Evolutionary conservation across 2,329 filamentous ascomycete genomes (phyloP).

Genomic region (Trichothecium sympodiale): DNA sequence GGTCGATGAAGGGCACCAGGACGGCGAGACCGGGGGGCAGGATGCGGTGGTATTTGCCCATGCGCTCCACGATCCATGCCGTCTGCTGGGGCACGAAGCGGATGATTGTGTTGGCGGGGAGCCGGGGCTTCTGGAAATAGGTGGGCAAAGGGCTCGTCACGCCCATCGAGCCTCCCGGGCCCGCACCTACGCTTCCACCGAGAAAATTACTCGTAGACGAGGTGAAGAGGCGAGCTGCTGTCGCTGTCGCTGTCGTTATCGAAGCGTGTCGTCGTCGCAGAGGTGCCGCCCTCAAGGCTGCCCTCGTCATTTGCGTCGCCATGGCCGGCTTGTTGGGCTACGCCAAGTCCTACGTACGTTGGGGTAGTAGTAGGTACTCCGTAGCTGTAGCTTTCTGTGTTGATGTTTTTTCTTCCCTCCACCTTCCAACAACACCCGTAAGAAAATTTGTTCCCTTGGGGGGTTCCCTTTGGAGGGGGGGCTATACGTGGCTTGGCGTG

Average conservation of each 20-base stretch:
- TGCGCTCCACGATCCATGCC: conserved; percentile 98
- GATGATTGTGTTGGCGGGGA: conserved; percentile 89
- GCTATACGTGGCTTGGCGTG: no score
- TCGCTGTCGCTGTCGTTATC: background rate
- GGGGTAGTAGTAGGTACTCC: no score
- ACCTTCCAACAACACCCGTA: no score
- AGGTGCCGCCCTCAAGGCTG: conserved; percentile 3
- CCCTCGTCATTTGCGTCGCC: conserved; percentile 5
- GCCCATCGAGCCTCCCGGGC: conserved; percentile 1
- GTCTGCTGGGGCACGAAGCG: conserved; percentile 99
- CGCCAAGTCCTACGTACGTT: no score
- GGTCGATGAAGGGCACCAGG: conserved; percentile 80
- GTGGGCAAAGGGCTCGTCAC: conserved; percentile 36
- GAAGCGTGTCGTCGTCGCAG: background rate
- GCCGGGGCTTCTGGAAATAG: conserved; percentile 66
- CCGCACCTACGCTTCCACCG: conserved; percentile 12
- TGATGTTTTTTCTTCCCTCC: no score
- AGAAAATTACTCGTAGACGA: conserved; percentile 15
- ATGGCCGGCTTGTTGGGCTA: no score
- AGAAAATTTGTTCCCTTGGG: no score
- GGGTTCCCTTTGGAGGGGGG: no score
- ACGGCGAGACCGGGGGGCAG: conserved; percentile 85
- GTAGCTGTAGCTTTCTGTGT: no score
- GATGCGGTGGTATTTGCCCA: conserved; percentile 95
- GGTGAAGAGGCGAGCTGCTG: conserved; percentile 1